Percentiles rank a stretch among this genome's conserved stretches.
Conservation (phyloP, 108 stramenopile species). For the Ochromonas danica region DNA sequence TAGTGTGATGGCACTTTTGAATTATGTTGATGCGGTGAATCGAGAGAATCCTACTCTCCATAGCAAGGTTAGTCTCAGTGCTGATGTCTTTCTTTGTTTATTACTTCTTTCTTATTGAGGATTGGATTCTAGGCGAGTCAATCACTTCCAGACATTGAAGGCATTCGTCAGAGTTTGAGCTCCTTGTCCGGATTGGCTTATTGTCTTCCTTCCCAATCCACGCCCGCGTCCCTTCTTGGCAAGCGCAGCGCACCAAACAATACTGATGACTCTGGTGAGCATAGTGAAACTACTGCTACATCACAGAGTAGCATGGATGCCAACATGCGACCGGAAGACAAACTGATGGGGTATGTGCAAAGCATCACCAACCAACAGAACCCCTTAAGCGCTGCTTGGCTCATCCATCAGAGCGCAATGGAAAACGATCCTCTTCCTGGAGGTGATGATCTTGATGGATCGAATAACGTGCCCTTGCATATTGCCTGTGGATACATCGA, state of each 20-base stretch:
- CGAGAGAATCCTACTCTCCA: too few species aligned
- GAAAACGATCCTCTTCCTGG: background rate
- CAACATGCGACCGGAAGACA: too few species aligned
- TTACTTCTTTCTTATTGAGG: background rate
- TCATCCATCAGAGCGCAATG: background rate
- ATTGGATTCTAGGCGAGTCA: background rate
- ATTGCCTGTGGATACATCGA: background rate
- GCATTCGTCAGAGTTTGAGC: background rate
- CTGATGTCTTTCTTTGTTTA: background rate
- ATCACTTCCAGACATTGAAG: background rate
- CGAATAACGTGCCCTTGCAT: background rate
- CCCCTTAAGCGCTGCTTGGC: background rate
- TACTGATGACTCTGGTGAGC: background rate
- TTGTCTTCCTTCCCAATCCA: background rate
- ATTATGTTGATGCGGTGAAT: background rate
- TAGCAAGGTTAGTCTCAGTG: too few species aligned
- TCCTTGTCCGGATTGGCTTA: background rate
- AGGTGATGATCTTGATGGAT: background rate
- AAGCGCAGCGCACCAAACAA: background rate
- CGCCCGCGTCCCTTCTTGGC: background rate
- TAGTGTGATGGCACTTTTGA: background rate
- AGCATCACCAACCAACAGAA: too few species aligned
- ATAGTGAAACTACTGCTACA: background rate
- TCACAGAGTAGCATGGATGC: background rate
- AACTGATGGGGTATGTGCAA: too few species aligned